Evolutionary conservation across 345 rosid genomes (phyloP), one percentile per base, ranked within the genome.

Genomic region (Citropsis articulata): DNA sequence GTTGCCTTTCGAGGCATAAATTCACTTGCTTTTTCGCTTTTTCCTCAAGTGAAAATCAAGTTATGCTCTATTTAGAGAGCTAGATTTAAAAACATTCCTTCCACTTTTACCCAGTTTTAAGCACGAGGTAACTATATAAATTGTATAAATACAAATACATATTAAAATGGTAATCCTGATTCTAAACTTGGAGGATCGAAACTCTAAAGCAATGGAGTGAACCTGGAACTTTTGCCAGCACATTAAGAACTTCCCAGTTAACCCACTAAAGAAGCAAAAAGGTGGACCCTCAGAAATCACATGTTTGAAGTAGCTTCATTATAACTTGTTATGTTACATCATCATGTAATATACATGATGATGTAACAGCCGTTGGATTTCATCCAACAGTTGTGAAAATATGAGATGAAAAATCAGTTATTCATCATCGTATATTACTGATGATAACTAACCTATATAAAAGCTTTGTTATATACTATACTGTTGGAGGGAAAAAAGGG

Each of bases 61-160:
- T 87, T 84, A 92, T 91, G 89, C 97, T 86, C 85, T 82, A 83
- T 85, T 86, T 60, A 48, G 55, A 80, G 75, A 60, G 61, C 71
- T 57, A 19, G 70, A 36, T 4, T 55, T 61, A 7, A 13, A 45
- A 45, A 83, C 71, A 85, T 84, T 81, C 85, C 68, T 33, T n/a
- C 38, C 27, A 59, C 63, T 59, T 69, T 78, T 74, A 6, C 62
- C 42, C 27, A 19, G 36, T 63, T 63, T 21, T 22, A 33, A n/a
- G 63, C 65, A 66, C 53, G 64, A 53, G n/a, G 53, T n/a, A 12
- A 22, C 7, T 59, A 12, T 7, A 9, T 35, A 59, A 4, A 57
- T 25, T 24, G 16, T 21, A 35, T 72, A 24, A 75, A 42, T 45
- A 45, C 22, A 48, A 18, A 9, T 7, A 19, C 14, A 13, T 50